Conservation (phyloP, 495 filamentous ascomycete species). For the Melanomma pulvis-pyrius region DNA sequence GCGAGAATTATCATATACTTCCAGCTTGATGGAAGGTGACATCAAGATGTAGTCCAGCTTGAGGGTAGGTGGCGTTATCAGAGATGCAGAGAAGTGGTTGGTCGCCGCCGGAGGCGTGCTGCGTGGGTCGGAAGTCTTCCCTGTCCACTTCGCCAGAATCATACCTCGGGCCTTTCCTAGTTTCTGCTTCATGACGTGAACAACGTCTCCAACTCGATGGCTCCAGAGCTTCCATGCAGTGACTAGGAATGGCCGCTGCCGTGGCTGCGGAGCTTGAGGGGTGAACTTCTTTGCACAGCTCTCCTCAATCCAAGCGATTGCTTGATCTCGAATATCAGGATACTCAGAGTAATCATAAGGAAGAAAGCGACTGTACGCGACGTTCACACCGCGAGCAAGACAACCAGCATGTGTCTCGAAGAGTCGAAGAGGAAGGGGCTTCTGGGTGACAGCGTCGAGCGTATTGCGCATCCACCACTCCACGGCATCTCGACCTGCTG, state of each 20-base stretch:
- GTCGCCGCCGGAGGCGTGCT: background rate
- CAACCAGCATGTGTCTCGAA: slow-evolving; percentile 9
- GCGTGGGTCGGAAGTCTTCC: background rate
- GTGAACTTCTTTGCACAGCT: slow-evolving; percentile 13
- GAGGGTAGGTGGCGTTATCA: background rate
- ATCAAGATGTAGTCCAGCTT: background rate
- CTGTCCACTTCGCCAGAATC: background rate
- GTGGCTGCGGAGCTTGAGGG: background rate
- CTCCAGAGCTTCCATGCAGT: background rate
- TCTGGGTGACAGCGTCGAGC: background rate
- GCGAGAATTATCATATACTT: background rate
- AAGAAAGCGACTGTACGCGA: background rate
- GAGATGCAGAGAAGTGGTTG: background rate
- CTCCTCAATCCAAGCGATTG: slow-evolving; percentile 6
- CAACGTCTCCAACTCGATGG: background rate
- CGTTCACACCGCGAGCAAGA: slow-evolving; percentile 9
- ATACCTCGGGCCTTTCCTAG: background rate
- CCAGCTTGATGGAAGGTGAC: background rate
- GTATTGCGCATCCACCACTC: background rate
- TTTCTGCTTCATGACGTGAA: background rate
- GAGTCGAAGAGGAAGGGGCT: too few species aligned
- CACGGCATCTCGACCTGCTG: background rate
- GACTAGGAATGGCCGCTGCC: background rate
- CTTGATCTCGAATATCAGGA: background rate
- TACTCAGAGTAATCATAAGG: background rate